Evolutionary conservation across 352 stramenopile genomes (phyloP).

Genomic region (Phytophthora hybrid): DNA sequence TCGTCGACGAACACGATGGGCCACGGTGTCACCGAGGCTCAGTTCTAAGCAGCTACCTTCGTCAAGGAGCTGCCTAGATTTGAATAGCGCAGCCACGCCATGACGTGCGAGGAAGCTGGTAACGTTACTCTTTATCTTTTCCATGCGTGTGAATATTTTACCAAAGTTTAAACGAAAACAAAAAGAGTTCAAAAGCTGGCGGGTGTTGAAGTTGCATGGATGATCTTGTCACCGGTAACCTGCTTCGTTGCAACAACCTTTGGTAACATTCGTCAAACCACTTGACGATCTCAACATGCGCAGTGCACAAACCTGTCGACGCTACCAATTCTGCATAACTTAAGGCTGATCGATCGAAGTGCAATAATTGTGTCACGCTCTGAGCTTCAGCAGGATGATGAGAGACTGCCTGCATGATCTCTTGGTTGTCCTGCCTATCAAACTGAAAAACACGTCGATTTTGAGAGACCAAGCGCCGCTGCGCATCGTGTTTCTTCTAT

Average conservation of each 20-base stretch:
- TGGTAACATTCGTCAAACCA: too few relatives aligned
- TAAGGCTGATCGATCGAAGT: too few relatives aligned
- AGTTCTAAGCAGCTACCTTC: slow-evolving; percentile 88
- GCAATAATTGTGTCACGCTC: too few relatives aligned
- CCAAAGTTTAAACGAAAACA: slow-evolving; percentile 32
- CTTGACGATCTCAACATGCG: too few relatives aligned
- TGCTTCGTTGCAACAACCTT: not conserved
- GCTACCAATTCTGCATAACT: too few relatives aligned
- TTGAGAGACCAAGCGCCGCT: slow-evolving; percentile 30
- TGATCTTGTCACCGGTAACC: too few relatives aligned
- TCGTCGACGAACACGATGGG: slow-evolving; percentile 98
- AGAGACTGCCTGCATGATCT: not conserved
- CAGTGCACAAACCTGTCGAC: too few relatives aligned
- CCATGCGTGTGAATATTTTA: slow-evolving; percentile 46
- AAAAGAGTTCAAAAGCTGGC: slow-evolving; percentile 27
- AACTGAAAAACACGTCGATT: slow-evolving; percentile 12
- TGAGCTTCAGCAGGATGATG: too few relatives aligned
- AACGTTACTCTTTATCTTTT: slow-evolving; percentile 30
- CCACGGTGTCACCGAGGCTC: slow-evolving; percentile 96
- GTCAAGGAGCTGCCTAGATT: slow-evolving; percentile 17
- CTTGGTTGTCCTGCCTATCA: not conserved
- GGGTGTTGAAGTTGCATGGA: not conserved
- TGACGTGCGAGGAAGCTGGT: slow-evolving; percentile 16
- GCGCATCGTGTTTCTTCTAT: slow-evolving; percentile 50
- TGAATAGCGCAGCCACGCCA: slow-evolving; percentile 20